These are phyloP conservation scores for Fabrea salina DNA, from an alignment of 169 alveolate genomes.

Conservation along the genomic window DNA sequence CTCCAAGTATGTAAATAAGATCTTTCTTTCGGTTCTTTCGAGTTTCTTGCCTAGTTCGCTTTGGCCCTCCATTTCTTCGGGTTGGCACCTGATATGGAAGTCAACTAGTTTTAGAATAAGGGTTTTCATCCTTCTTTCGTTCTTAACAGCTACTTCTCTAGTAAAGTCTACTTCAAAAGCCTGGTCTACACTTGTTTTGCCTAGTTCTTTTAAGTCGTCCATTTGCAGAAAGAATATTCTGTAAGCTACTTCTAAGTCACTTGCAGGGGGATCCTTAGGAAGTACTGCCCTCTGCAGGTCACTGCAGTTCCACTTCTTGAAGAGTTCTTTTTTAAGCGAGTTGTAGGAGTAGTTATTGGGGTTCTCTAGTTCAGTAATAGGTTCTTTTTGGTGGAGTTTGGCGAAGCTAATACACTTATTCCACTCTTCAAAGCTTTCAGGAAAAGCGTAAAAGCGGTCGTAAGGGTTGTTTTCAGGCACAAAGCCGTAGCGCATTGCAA, in stretches of 20 bases:
- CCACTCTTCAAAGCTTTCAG: neutral
- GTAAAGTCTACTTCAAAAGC: neutral
- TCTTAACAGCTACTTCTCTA: too few relatives aligned
- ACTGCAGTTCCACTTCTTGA: neutral
- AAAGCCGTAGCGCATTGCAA: neutral
- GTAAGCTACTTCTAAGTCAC: neutral
- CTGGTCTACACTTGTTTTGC: neutral
- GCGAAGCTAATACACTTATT: neutral
- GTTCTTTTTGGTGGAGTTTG: neutral
- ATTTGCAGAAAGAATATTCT: neutral
- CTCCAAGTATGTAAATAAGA: too few relatives aligned
- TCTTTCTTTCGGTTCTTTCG: too few relatives aligned
- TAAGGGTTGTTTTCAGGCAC: neutral
- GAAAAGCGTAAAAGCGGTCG: neutral
- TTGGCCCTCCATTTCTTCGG: too few relatives aligned
- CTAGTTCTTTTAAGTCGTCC: neutral
- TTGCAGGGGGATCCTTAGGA: neutral
- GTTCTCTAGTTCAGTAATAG: neutral
- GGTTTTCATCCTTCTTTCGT: too few relatives aligned
- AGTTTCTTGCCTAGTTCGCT: too few relatives aligned
- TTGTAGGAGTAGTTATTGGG: neutral
- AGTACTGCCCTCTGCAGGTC: neutral
- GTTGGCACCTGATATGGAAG: too few relatives aligned
- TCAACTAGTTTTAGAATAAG: too few relatives aligned
- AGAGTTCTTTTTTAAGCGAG: neutral